These are phyloP conservation scores for Ustilago trichophora DNA, from an alignment of 1,284 basidiomycete genomes.

Conservation along the genomic window DNA sequence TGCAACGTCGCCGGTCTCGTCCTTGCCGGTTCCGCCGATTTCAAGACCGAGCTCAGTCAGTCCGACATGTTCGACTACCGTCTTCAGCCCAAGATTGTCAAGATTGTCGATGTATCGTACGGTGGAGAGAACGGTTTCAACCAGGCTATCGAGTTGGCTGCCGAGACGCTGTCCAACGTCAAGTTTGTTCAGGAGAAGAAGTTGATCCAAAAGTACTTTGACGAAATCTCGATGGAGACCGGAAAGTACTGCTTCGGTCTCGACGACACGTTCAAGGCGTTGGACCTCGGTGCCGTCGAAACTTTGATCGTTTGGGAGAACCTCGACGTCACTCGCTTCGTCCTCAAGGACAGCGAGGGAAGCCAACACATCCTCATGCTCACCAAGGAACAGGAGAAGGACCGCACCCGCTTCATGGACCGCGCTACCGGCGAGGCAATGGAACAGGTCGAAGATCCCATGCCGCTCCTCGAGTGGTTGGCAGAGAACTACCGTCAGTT, in stretches of 20 bases:
- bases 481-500: conserved; percentile 98
- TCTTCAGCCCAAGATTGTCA: conserved; percentile 78
- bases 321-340: conserved; percentile 61
- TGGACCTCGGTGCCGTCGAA: conserved; percentile 96
- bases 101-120: conserved; percentile 87
- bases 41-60: conserved; percentile 96
- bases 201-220: conserved; percentile 87
- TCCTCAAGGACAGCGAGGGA: conserved; percentile 61
- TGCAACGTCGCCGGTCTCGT: conserved; percentile 97
- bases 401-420: conserved; percentile 92
- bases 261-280: conserved; percentile 93
- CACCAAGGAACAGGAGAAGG: conserved; percentile 68
- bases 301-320: conserved; percentile 99
- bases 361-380: conserved; percentile 57
- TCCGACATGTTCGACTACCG: conserved; percentile 96
- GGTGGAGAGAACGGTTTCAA: conserved; percentile 99
- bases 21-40: conserved; percentile 96
- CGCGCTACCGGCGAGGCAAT: conserved; percentile 94
- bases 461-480: conserved; percentile 79
- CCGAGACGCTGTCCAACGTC: conserved; percentile 95
- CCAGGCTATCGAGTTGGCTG: conserved; percentile 94
- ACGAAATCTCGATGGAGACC: conserved; percentile 98
- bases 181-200: conserved; percentile 99
- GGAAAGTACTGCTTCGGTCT: conserved; percentile 98
- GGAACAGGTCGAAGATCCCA: conserved; percentile 74